Percentiles rank a stretch among this genome's conserved stretches.
These are phyloP conservation scores for Zizania latifolia DNA, from an alignment of 176 grass and related monocot species.

Conservation along the genomic window DNA sequence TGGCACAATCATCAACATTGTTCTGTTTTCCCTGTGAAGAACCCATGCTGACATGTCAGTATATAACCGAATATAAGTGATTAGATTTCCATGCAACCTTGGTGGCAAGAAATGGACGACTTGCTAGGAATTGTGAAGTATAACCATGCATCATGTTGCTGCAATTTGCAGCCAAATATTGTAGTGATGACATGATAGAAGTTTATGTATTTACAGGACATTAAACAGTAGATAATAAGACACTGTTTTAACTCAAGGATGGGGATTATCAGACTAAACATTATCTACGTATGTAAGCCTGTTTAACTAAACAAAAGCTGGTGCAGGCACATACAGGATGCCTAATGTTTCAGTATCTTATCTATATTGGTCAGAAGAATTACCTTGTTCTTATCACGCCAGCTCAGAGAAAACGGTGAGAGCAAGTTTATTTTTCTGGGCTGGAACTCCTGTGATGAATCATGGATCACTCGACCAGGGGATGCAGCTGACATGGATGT, in stretches of 20 bases:
- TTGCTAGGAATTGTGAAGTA: background rate
- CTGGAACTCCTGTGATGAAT: slow-evolving; percentile 69
- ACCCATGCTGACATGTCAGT: background rate
- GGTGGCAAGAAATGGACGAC: background rate
- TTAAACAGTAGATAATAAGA: slow-evolving; percentile 3
- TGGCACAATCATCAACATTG: slow-evolving; percentile 29
- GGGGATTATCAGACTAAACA: background rate
- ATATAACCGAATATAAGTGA: background rate
- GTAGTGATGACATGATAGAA: background rate
- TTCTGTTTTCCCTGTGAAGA: slow-evolving; percentile 48
- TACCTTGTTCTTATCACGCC: slow-evolving; percentile 98
- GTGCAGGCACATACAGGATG: background rate
- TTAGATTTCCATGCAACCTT: background rate
- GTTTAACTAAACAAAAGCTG: background rate
- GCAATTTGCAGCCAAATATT: background rate
- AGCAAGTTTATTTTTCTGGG: slow-evolving; percentile 94
- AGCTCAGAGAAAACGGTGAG: slow-evolving; percentile 67
- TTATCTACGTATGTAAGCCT: background rate
- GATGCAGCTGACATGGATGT: slow-evolving; percentile 46
- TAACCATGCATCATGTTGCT: background rate
- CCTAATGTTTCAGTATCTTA: background rate
- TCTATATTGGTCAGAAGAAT: slow-evolving; percentile 15
- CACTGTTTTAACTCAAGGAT: background rate
- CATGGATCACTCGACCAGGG: slow-evolving; percentile 37
- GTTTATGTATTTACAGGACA: background rate